Evolutionary conservation across 768 basidiomycete species (phyloP).

Genomic region (Podaxis sp.): DNA sequence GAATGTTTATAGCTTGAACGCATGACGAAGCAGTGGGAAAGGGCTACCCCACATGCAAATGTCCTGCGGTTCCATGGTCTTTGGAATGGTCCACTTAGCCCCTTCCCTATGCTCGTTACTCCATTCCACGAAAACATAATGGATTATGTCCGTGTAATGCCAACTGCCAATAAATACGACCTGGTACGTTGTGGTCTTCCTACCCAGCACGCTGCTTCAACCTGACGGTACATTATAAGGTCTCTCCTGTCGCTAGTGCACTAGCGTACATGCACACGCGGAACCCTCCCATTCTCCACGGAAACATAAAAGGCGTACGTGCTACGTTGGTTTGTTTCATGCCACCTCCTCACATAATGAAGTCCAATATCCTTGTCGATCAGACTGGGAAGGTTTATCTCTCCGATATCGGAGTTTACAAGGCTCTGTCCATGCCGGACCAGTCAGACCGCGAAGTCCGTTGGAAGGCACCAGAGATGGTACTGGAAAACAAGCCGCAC

Average conservation of each 20-base stretch:
- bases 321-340: not conserved
- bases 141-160: not conserved
- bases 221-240: not conserved
- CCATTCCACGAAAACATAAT: not conserved
- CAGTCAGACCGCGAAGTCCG: not conserved
- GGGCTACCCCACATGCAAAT: not conserved
- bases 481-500: not conserved
- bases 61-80: not conserved
- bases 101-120: not conserved
- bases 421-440: not conserved
- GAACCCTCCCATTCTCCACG: not conserved
- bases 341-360: not conserved
- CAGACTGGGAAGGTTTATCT: not conserved
- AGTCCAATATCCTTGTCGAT: constrained; percentile 6
- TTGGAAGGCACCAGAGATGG: constrained; percentile 3
- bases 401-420: not conserved
- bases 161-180: not conserved
- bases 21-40: not conserved
- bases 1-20: not conserved
- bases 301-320: constrained; percentile 4
- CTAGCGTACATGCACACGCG: not conserved
- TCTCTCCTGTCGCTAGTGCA: not conserved
- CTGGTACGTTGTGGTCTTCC: not conserved
- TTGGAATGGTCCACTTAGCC: not conserved
- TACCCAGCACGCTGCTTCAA: not conserved